Percentiles rank a stretch among this genome's conserved stretches.
phyloP scores from a whole-genome alignment of 305 asterid species.

The Rubia balearica region DNA sequence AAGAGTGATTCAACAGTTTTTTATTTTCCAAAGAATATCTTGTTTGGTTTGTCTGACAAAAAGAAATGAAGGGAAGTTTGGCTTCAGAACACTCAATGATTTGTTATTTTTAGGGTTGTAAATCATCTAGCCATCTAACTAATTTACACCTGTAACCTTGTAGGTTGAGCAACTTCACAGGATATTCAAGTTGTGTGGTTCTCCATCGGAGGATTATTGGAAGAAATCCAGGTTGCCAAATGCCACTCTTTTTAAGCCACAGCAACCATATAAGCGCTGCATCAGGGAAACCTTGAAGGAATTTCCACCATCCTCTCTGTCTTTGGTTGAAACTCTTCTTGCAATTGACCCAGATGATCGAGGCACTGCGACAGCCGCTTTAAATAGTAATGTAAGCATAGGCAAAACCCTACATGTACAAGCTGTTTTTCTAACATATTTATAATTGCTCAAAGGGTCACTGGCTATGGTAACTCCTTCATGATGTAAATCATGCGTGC shows the following conservation, averaged over 20 bases:
- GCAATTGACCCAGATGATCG: conserved; percentile 66
- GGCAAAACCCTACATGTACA: neutral
- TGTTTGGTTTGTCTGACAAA: neutral
- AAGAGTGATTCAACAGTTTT: neutral
- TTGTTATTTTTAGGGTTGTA: neutral
- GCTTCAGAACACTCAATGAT: neutral
- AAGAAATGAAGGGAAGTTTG: neutral
- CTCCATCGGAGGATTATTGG: conserved; percentile 88
- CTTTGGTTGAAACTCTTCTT: conserved; percentile 62
- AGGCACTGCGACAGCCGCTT: conserved; percentile 71
- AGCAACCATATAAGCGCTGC: conserved; percentile 77
- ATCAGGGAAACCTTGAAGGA: conserved; percentile 58
- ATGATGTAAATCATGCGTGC: neutral
- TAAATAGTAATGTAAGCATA: conserved; percentile 59
- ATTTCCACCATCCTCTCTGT: conserved; percentile 59
- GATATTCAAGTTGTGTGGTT: conserved; percentile 85
- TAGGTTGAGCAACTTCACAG: conserved; percentile 95
- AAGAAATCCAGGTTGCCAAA: conserved; percentile 72
- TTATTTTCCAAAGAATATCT: neutral
- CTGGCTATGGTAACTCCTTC: neutral
- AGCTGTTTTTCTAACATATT: neutral
- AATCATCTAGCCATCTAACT: neutral
- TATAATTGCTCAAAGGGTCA: neutral
- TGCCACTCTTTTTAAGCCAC: conserved; percentile 85
- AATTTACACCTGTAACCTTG: conserved; percentile 15